Evolutionary conservation across 2,329 filamentous ascomycete species (phyloP).

Genomic region (Aspergillus puulaauensis): DNA sequence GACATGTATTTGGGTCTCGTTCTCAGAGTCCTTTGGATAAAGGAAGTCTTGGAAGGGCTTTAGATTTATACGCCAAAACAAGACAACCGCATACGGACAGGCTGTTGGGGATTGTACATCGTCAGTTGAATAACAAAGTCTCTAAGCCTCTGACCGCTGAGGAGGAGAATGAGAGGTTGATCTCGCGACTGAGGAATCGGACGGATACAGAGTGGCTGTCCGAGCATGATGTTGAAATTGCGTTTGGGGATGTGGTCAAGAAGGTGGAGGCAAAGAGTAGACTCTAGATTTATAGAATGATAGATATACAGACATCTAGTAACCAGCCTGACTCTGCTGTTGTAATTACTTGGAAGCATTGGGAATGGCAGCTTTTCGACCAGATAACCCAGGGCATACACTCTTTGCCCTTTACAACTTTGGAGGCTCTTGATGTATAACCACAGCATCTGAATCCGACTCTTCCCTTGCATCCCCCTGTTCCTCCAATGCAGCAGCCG

Average conservation of each 20-base stretch:
- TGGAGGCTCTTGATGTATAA: no score
- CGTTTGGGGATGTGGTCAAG: conserved; percentile 27
- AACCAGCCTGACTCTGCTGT: no score
- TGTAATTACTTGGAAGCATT: no score
- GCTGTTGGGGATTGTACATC: conserved; percentile 36
- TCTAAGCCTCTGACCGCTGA: background rate
- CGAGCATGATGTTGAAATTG: conserved; percentile 47
- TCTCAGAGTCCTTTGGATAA: conserved; percentile 17
- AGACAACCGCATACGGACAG: conserved; percentile 44
- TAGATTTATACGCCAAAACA: conserved; percentile 45
- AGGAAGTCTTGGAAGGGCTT: conserved; percentile 16
- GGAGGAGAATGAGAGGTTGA: conserved; percentile 38
- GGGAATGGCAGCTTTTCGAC: no score
- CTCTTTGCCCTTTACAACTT: no score
- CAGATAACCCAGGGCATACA: no score
- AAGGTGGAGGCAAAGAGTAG: background rate
- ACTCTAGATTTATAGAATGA: background rate
- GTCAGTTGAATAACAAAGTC: conserved; percentile 5
- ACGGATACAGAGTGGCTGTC: conserved; percentile 46
- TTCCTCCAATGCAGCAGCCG: no score
- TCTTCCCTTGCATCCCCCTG: no score
- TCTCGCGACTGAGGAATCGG: conserved; percentile 35
- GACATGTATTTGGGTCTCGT: conserved; percentile 33
- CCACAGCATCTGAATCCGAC: no score
- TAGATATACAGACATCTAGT: no score